These are phyloP conservation scores for Amanita polypyramis DNA, from an alignment of 768 basidiomycete genomes.

Conservation along the genomic window DNA sequence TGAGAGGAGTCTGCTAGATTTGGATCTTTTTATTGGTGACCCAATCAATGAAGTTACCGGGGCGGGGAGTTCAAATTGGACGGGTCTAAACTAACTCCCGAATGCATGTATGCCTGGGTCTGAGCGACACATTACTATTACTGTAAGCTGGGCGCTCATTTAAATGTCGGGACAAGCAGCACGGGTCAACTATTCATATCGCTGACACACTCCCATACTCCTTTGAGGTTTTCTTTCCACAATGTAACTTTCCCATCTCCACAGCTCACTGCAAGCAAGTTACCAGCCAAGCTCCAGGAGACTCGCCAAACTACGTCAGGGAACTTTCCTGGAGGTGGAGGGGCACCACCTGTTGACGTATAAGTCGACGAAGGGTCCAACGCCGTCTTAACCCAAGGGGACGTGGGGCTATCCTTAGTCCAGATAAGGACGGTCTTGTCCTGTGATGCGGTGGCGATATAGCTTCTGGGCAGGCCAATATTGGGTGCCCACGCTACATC, in stretches of 20 bases:
- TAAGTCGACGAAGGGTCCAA: slow-evolving; percentile 61
- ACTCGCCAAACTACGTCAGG: slow-evolving; percentile 99
- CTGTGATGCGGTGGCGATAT: slow-evolving; percentile 94
- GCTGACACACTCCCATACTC: slow-evolving; percentile 94
- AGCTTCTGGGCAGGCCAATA: slow-evolving; percentile 87
- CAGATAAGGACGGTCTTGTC: slow-evolving; percentile 87
- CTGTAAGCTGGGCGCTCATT: too few relatives aligned
- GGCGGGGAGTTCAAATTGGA: too few relatives aligned
- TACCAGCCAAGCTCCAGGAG: slow-evolving; percentile 94
- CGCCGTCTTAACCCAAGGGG: slow-evolving; percentile 71
- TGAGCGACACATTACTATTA: too few relatives aligned
- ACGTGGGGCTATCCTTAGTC: slow-evolving; percentile 72
- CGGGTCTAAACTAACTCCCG: too few relatives aligned
- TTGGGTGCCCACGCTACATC: slow-evolving; percentile 99
- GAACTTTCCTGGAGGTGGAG: slow-evolving; percentile 65
- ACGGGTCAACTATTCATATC: slow-evolving; percentile 82
- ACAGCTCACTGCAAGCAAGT: slow-evolving; percentile 91
- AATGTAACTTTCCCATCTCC: slow-evolving; percentile 96
- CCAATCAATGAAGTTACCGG: too few relatives aligned
- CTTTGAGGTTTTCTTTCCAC: slow-evolving; percentile 96
- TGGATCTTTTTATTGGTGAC: too few relatives aligned
- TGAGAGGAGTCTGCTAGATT: too few relatives aligned
- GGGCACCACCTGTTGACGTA: slow-evolving; percentile 29
- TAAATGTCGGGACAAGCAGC: too few relatives aligned
- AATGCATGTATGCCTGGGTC: too few relatives aligned